Percentiles rank a stretch among this genome's conserved stretches.
These are phyloP conservation scores for Tolypocladium cylindrosporum DNA, from an alignment of 2,329 filamentous ascomycete genomes.

Conservation along the genomic window DNA sequence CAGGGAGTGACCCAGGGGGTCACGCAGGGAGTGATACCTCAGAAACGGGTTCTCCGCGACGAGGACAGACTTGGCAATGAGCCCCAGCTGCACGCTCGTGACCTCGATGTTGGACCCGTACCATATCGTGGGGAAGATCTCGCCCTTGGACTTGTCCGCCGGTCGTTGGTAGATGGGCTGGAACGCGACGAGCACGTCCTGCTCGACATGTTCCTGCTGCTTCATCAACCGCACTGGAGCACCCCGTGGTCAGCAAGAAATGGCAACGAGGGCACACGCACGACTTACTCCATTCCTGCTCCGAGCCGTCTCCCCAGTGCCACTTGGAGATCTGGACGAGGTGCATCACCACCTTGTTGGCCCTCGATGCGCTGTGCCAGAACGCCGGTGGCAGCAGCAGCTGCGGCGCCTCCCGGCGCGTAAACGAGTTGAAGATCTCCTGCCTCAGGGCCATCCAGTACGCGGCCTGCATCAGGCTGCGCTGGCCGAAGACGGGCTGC, in stretches of 20 bases:
- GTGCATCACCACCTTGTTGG: slow-evolving; percentile 30
- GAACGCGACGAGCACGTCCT: slow-evolving; percentile 18
- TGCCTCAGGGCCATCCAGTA: slow-evolving; percentile 32
- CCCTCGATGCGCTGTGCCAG: slow-evolving; percentile 22
- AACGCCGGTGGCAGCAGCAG: slow-evolving; percentile 23
- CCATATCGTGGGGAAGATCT: slow-evolving; percentile 30
- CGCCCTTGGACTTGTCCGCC: slow-evolving; percentile 24
- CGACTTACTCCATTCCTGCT: slow-evolving; percentile 26
- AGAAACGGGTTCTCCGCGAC: slow-evolving; percentile 28
- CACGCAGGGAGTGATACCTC: slow-evolving; percentile 11
- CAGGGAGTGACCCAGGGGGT: too few relatives aligned
- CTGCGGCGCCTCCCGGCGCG: slow-evolving; percentile 25
- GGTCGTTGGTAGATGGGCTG: slow-evolving; percentile 23
- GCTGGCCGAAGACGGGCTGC: slow-evolving; percentile 22
- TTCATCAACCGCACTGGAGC: slow-evolving; percentile 22
- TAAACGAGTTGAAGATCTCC: slow-evolving; percentile 31
- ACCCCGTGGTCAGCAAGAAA: background rate
- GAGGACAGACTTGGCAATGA: slow-evolving; percentile 28
- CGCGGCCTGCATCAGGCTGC: slow-evolving; percentile 26
- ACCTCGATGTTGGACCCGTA: slow-evolving; percentile 28
- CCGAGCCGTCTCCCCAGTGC: slow-evolving; percentile 26
- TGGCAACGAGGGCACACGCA: background rate
- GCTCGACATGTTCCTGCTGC: slow-evolving; percentile 25
- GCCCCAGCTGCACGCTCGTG: slow-evolving; percentile 28
- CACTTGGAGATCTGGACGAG: slow-evolving; percentile 30